These are phyloP conservation scores for Colletotrichum echinochloae DNA, from an alignment of 2,329 filamentous ascomycete species.

Conservation along the genomic window DNA sequence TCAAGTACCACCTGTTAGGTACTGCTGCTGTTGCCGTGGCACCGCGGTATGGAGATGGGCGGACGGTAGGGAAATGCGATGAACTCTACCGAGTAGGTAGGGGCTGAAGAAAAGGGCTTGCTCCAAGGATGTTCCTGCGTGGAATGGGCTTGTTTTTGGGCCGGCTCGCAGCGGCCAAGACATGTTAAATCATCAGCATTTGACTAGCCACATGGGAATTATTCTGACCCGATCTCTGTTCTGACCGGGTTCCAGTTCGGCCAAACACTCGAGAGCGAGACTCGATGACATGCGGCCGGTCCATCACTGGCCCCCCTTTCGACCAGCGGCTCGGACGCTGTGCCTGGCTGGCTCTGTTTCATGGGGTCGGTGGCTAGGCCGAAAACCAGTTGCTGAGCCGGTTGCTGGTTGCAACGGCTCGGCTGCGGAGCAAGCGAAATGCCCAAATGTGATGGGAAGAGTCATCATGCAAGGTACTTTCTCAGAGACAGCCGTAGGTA, in stretches of 20 bases:
- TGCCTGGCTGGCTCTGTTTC: background rate
- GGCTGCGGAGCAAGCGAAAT: constrained; percentile 35
- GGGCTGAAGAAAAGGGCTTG: constrained; percentile 33
- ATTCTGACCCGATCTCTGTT: constrained; percentile 19
- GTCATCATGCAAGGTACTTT: constrained; percentile 36
- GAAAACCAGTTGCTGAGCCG: constrained; percentile 16
- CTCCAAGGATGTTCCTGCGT: constrained; percentile 34
- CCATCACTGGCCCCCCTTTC: background rate
- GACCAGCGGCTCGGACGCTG: background rate
- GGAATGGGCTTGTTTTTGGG: constrained; percentile 25
- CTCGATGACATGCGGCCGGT: constrained; percentile 6
- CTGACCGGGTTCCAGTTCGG: background rate
- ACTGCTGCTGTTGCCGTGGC: constrained; percentile 11
- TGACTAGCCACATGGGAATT: constrained; percentile 10
- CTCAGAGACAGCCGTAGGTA: constrained; percentile 11
- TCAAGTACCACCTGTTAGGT: constrained; percentile 24
- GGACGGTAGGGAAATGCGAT: constrained; percentile 22
- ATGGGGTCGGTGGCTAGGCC: background rate
- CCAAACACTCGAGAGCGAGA: background rate
- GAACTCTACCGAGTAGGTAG: constrained; percentile 15
- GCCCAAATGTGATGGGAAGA: constrained; percentile 22
- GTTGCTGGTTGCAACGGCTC: constrained; percentile 37
- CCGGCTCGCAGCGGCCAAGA: constrained; percentile 6
- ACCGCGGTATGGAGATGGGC: background rate
- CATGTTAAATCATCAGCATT: constrained; percentile 28